A percentile compares a stretch with the other conserved stretches of the same genome.
These are phyloP conservation scores for Microascus cirrosus DNA, from an alignment of 2,329 filamentous ascomycete species.

Conservation along the genomic window DNA sequence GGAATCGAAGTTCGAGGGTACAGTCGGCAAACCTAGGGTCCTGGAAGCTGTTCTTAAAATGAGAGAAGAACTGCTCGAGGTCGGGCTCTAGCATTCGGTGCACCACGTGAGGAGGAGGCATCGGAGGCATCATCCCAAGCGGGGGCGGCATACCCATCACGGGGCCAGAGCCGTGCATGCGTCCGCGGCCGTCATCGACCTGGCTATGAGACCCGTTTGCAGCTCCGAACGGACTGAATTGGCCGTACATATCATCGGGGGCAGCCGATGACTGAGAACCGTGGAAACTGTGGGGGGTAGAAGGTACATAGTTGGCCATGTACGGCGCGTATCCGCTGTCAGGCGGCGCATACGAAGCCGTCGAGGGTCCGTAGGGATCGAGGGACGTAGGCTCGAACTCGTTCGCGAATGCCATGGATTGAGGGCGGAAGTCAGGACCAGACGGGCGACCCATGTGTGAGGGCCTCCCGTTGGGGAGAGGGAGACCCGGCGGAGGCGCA, in stretches of 20 bases:
- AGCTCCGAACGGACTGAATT: conserved; percentile 20
- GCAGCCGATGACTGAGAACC: conserved; percentile 46
- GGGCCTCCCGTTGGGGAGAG: conserved; percentile 32
- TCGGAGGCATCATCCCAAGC: conserved; percentile 17
- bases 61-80: conserved; percentile 27
- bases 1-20: conserved; percentile 27
- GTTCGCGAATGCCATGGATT: conserved; percentile 23
- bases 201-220: conserved; percentile 21
- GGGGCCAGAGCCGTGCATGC: conserved; percentile 4
- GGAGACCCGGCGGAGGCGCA: conserved; percentile 32
- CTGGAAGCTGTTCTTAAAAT: conserved; percentile 18
- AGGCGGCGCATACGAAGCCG: conserved; percentile 19
- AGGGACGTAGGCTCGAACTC: conserved; percentile 24
- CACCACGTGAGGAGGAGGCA: conserved; percentile 10
- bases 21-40: conserved; percentile 26
- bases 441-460: conserved; percentile 11
- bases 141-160: conserved; percentile 11
- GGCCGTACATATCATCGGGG: conserved; percentile 27
- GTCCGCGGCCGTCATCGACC: conserved; percentile 17
- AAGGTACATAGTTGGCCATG: conserved; percentile 34
- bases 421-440: conserved; percentile 19
- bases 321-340: conserved; percentile 20
- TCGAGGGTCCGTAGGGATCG: conserved; percentile 20
- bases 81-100: conserved; percentile 25
- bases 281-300: conserved; percentile 50